Base-by-base conservation (phyloP, 129 eudicot genomes). In the Artemisia annua region DNA sequence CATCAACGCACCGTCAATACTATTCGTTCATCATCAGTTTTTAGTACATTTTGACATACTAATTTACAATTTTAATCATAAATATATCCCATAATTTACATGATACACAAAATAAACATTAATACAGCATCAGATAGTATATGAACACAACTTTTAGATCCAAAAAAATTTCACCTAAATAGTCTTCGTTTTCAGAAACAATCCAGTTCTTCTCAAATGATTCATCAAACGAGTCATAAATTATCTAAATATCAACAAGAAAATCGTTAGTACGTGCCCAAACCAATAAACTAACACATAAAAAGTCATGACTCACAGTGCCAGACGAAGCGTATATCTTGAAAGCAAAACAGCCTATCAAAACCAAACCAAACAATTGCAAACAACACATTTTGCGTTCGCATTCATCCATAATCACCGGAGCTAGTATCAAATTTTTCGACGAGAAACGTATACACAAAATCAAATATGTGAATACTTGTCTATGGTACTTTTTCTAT, bases 211-310 rank as follows among this genome's bases (percentile, higher is more conserved):
- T 91, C 15, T 87, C 91, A 71, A 89, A 92, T 11, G 86, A 48
- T 67, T 87, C 80, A 76, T 92, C 98, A 74, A 92, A 92, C 74
- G 96, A 73, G 72, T 92, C 98, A 64, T 88, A 83, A 72, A 92
- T 83, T 43, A 67, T 79, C 98, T 92, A 63, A 70, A 74, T 55
- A 19, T 3, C 22, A 18, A 58, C 65, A 28, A 48, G 39, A 58
- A 51, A 71, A 56, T 58, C 28, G 44, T 63, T 65, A 30, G 11
- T 0, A 30, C 3, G 56, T 30, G 46, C 46, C 46, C 46, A 39
- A 39, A 39, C 10, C 46, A 6, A 66, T 11, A 81, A 48, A 67
- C 57, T 16, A 71, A 61, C 19, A 14, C 17, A 73, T 2, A 26
- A 69, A 70, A 12, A 10, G 17, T 52, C 57, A 52, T 69, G 59